A percentile compares a stretch with the other conserved stretches of the same genome.
These are phyloP conservation scores for Suillus clintonianus DNA, from an alignment of 768 basidiomycete species.

Conservation along the genomic window DNA sequence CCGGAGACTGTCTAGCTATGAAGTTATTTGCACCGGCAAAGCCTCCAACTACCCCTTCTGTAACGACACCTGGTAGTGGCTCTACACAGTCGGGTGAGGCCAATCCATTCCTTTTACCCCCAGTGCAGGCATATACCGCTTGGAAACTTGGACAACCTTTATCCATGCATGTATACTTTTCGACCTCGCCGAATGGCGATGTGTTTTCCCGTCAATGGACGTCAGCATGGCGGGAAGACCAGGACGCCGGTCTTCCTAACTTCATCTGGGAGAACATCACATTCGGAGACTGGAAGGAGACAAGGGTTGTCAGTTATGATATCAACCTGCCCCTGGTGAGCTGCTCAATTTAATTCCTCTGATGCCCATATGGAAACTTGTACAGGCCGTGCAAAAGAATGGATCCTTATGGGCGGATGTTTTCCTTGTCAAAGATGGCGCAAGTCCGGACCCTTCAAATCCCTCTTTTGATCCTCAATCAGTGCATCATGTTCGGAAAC, in stretches of 20 bases:
- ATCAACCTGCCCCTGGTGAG: conserved; percentile 71
- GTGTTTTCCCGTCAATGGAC: conserved; percentile 59
- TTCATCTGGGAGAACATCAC: conserved; percentile 80
- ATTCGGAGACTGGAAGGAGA: conserved; percentile 75
- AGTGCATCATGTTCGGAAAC: conserved; percentile 74
- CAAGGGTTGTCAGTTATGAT: conserved; percentile 54
- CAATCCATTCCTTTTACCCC: conserved; percentile 54
- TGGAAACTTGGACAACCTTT: conserved; percentile 65
- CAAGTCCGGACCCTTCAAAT: conserved; percentile 63
- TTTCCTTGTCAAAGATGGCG: conserved; percentile 67
- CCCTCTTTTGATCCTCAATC: conserved; percentile 51
- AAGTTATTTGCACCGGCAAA: conserved; percentile 44
- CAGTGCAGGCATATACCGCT: conserved; percentile 51
- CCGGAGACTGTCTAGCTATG: conserved; percentile 35
- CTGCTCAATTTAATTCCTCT: neutral
- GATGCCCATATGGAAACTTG: conserved; percentile 2
- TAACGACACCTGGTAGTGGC: conserved; percentile 23
- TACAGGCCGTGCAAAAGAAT: conserved; percentile 74
- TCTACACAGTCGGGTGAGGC: conserved; percentile 26
- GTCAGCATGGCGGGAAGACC: conserved; percentile 47
- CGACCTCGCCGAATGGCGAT: conserved; percentile 63
- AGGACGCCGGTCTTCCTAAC: conserved; percentile 56
- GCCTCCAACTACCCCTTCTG: conserved; percentile 31
- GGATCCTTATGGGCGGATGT: conserved; percentile 84
- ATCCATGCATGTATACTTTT: conserved; percentile 73